These are phyloP conservation scores for Mycosphaerella sp. DNA, from an alignment of 2,329 filamentous ascomycete genomes.

Conservation along the genomic window DNA sequence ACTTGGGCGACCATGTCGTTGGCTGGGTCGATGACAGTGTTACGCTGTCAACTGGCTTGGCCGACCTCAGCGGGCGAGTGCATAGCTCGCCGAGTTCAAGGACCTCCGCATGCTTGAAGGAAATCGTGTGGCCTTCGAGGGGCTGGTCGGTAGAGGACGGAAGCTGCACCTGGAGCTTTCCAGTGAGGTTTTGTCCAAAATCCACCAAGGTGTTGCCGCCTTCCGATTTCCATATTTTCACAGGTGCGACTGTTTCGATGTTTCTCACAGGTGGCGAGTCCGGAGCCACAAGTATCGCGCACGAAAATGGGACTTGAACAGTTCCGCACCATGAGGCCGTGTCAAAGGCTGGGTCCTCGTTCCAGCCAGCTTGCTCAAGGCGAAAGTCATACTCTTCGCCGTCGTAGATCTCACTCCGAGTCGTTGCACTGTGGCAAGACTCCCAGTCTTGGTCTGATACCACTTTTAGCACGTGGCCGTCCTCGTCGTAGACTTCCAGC, in stretches of 20 bases:
- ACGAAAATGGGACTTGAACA: background rate
- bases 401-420: constrained; percentile 46
- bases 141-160: background rate
- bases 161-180: constrained; percentile 36
- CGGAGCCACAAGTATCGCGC: background rate
- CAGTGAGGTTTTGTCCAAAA: constrained; percentile 56
- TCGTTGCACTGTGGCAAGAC: constrained; percentile 33
- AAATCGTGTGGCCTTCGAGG: background rate
- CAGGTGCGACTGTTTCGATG: background rate
- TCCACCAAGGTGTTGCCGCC: constrained; percentile 47
- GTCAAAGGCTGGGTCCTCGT: background rate
- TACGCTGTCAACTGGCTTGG: constrained; percentile 41
- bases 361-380: constrained; percentile 24
- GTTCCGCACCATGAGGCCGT: background rate
- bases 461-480: constrained; percentile 30
- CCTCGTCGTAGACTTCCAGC: constrained; percentile 35
- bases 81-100: constrained; percentile 44
- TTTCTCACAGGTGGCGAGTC: background rate
- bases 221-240: background rate
- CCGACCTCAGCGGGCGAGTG: constrained; percentile 41
- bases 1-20: constrained; percentile 42
- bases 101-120: constrained; percentile 50
- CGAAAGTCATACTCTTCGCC: constrained; percentile 48
- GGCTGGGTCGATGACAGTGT: constrained; percentile 27
- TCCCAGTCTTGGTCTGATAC: constrained; percentile 39